Conservation (phyloP, 2,329 filamentous ascomycete species). For the Curvularia eragrostidis region DNA sequence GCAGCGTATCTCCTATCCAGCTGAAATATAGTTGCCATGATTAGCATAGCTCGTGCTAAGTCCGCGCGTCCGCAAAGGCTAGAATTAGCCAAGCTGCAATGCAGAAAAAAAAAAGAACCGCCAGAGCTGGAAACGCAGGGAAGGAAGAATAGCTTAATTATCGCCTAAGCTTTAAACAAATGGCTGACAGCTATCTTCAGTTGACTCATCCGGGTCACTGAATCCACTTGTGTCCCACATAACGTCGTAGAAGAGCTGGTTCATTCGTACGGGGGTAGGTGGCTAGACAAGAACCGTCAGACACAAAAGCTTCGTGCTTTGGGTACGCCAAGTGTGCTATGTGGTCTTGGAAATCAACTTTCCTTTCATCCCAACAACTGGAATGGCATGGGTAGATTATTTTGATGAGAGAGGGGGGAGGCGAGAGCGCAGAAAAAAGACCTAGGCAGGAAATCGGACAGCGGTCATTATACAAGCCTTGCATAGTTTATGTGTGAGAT, state of each 20-base stretch:
- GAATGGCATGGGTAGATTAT: neutral
- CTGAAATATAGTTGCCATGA: slow-evolving; percentile 61
- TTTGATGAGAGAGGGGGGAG: neutral
- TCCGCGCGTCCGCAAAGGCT: neutral
- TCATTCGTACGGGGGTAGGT: slow-evolving; percentile 55
- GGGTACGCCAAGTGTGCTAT: slow-evolving; percentile 45
- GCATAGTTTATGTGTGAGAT: slow-evolving; percentile 52
- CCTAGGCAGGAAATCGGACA: slow-evolving; percentile 49
- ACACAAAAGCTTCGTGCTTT: slow-evolving; percentile 33
- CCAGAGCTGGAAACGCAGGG: no score
- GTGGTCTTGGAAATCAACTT: slow-evolving; percentile 34
- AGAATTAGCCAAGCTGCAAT: neutral
- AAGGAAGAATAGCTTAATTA: neutral
- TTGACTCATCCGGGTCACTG: slow-evolving; percentile 35
- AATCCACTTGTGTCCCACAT: slow-evolving; percentile 48
- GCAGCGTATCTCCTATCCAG: slow-evolving; percentile 58
- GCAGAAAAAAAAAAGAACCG: neutral
- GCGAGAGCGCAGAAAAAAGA: neutral
- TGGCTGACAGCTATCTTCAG: slow-evolving; percentile 40
- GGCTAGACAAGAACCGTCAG: slow-evolving; percentile 58
- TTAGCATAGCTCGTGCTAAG: slow-evolving; percentile 55
- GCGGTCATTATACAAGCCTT: slow-evolving; percentile 54
- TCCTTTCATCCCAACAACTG: slow-evolving; percentile 35
- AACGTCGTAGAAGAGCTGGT: slow-evolving; percentile 36
- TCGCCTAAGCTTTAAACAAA: slow-evolving; percentile 46